Base-by-base conservation (phyloP, 768 basidiomycete species). In the Holtermannia corniformis region DNA sequence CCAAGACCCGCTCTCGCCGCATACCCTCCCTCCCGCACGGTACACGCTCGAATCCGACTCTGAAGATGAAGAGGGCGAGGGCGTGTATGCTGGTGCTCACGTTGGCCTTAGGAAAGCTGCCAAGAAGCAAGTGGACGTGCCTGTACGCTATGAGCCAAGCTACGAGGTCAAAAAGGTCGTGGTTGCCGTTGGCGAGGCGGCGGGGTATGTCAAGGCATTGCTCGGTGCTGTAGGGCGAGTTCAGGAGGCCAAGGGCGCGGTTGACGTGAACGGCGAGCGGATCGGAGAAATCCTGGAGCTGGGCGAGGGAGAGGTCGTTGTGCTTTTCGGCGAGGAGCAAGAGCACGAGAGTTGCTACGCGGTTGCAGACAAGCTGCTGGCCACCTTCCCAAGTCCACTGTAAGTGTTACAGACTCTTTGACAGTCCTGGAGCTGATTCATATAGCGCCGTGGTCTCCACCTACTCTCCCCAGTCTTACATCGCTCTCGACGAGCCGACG, bases 31-130 rank as follows among this genome's bases (percentile, higher is more conserved):
- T 5, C 67, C 67, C 10, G 64, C 64, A 12, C 51, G 67, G 44
- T 68, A 68, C 51, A 54, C 65, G 20, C 60, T 68, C 37, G 67
- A 68, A 50, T 68, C 67, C 23, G 67, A 68, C 41, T 65, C 64
- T 0, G 63, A 62, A n/a, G 67, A 68, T 42, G 67, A 68, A 56
- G 67, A 68, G 51, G 64, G 64, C 14, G 64, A 65, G 49, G 64
- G 64, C 3, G 41, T 40, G 10, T 68, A 68, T 45, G 48, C 58
- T n/a, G n/a, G n/a, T n/a, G n/a, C n/a, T n/a, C n/a, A n/a, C n/a
- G n/a, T n/a, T n/a, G n/a, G n/a, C n/a, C n/a, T n/a, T n/a, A n/a
- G n/a, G n/a, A n/a, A n/a, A n/a, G n/a, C n/a, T n/a, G n/a, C n/a
- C n/a, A n/a, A n/a, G n/a, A n/a, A n/a, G n/a, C n/a, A n/a, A n/a